Evolutionary conservation across 176 grass and related monocot species (phyloP), one percentile per base, ranked within the genome.

Genomic region (bread wheat (Triticum aestivum)): DNA sequence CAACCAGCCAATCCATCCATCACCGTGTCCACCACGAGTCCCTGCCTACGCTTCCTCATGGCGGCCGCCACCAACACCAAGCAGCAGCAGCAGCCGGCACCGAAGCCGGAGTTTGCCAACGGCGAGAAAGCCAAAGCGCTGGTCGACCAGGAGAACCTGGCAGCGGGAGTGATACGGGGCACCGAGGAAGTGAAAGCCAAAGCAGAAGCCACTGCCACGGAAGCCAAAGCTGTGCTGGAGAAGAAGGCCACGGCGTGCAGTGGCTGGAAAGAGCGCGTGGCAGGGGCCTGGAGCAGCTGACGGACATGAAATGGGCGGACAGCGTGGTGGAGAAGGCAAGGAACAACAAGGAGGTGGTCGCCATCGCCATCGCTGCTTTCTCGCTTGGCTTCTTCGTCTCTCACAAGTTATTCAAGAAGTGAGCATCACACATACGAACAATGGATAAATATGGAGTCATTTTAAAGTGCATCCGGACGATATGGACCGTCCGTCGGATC

Each of bases 261-360:
- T 8, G 58, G 76, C 35, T 75, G 79, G 71, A 86, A 12, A 58
- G 78, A 76, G 37, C 78, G 69, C 18, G 61, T 85, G 45, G 13
- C 49, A 14, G 8, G 27, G 83, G 77, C 49, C 69, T 89, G 82
- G 61, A 77, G 1, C 35, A 74, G 51, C 47, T 90, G 4, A 15
- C 29, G 0, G 64, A 20, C 5, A 45, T 79, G 38, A 67, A 82
- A 30, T 90, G 88, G 88, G 88, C 78, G 20, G 78, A 89, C 11
- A 72, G 38, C 1, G 15, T 82, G 21, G 15, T 82, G 38, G 72
- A 90, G 10, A 54, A n/a, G 38, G 83, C 75, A 11, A 82, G 39
- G 83, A 86, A 38, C 51, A 86, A 90, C 88, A 90, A 37, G 79
- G 84, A 87, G 38, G 74, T 86, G 27, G 86, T 94, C n/a, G 75